Evolutionary conservation across 805 yeast species (phyloP).

Genomic region (Ogataea glucozyma): DNA sequence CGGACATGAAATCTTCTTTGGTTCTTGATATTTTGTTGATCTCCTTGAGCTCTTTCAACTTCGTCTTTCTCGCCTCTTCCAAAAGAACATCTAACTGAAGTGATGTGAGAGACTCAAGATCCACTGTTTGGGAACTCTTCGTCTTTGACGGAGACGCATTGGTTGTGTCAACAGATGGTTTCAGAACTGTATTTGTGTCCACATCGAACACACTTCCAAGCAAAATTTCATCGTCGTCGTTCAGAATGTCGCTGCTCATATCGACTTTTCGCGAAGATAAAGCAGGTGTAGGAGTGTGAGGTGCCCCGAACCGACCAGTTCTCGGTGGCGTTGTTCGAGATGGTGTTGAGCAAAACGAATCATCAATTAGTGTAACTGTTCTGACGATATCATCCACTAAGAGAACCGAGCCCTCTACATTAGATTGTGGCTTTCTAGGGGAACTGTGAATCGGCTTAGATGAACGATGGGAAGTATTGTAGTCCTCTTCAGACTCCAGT

Average conservation of each 20-base stretch:
- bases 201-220: constrained; percentile 12
- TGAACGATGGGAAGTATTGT: neutral
- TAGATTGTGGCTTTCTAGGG: neutral
- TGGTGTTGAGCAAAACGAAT: constrained; percentile 3
- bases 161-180: neutral
- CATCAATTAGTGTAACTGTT: constrained; percentile 1
- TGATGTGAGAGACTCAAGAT: constrained; percentile 9
- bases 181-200: constrained; percentile 13
- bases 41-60: constrained; percentile 25
- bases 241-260: constrained; percentile 7
- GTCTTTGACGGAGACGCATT: neutral
- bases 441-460: too few species aligned
- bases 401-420: neutral
- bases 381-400: neutral
- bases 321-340: neutral
- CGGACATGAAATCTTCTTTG: constrained; percentile 51
- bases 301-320: neutral
- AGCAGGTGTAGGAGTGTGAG: constrained; percentile 3
- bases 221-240: constrained; percentile 12
- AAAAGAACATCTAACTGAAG: constrained; percentile 25
- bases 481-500: constrained; percentile 14
- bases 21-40: constrained; percentile 42
- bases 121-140: neutral
- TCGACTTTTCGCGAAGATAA: neutral
- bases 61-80: constrained; percentile 18